Evolutionary conservation across 1,284 basidiomycete genomes (phyloP).

Genomic region (Marasmius oreades): DNA sequence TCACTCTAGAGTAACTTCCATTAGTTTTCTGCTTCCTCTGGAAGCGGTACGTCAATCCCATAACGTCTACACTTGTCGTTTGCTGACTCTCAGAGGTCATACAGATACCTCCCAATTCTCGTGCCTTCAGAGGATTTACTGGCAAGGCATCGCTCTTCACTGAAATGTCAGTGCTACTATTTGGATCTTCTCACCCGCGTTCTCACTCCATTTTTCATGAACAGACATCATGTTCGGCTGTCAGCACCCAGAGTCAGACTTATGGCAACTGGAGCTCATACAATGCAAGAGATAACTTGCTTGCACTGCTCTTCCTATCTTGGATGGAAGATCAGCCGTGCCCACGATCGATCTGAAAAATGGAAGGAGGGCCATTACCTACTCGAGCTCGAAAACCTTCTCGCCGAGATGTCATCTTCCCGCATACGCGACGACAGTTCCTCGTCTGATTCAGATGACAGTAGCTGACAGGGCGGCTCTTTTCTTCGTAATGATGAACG

Average conservation of each 20-base stretch:
- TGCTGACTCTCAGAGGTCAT: slow-evolving; percentile 2
- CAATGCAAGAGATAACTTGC: slow-evolving; percentile 54
- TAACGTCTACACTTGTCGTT: background rate
- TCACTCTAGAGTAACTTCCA: slow-evolving; percentile 39
- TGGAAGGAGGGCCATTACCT: slow-evolving; percentile 62
- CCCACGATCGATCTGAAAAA: slow-evolving; percentile 50
- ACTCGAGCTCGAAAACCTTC: slow-evolving; percentile 49
- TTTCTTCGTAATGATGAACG: background rate
- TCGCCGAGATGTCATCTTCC: slow-evolving; percentile 8
- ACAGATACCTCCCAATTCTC: slow-evolving; percentile 40
- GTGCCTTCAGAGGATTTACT: slow-evolving; percentile 43
- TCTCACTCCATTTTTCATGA: background rate
- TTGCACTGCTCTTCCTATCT: slow-evolving; percentile 45
- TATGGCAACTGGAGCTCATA: slow-evolving; percentile 62
- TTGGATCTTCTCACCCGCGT: slow-evolving; percentile 1
- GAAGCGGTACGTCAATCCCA: slow-evolving; percentile 32
- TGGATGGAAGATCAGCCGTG: slow-evolving; percentile 61
- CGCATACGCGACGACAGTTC: slow-evolving; percentile 6
- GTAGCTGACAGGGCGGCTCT: background rate
- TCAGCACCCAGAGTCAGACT: slow-evolving; percentile 43
- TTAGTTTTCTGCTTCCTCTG: slow-evolving; percentile 35
- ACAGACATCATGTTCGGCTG: slow-evolving; percentile 39
- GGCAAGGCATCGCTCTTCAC: slow-evolving; percentile 48
- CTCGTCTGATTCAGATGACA: slow-evolving; percentile 14
- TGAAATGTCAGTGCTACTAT: slow-evolving; percentile 37